These are phyloP conservation scores for Onygenales sp. DNA, from an alignment of 2,329 filamentous ascomycete species.

Conservation along the genomic window DNA sequence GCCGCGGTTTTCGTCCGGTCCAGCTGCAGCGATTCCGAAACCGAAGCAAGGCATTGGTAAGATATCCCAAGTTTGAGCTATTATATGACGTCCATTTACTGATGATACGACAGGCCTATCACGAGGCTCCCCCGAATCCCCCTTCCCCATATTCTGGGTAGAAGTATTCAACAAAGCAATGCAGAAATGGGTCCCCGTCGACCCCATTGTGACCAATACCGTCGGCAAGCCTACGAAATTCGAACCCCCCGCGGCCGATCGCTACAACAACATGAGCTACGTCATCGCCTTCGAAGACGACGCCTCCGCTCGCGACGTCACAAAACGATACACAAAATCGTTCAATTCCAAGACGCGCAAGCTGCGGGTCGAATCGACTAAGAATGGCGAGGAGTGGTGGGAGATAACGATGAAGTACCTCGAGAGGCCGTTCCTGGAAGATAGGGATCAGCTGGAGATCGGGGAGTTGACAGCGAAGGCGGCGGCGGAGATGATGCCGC, in stretches of 20 bases:
- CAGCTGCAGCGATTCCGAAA: slow-evolving; percentile 2
- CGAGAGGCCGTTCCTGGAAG: slow-evolving; percentile 37
- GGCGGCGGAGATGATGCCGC: slow-evolving; percentile 72
- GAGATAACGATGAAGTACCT: slow-evolving; percentile 34
- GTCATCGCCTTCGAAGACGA: slow-evolving; percentile 79
- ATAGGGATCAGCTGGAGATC: slow-evolving; percentile 77
- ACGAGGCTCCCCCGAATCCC: slow-evolving; percentile 41
- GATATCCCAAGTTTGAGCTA: not conserved
- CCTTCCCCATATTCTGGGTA: slow-evolving; percentile 85
- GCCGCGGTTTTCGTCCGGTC: slow-evolving; percentile 17
- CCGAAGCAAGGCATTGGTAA: slow-evolving; percentile 6
- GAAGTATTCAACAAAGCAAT: slow-evolving; percentile 78
- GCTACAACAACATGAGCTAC: slow-evolving; percentile 69
- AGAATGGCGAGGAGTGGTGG: slow-evolving; percentile 49
- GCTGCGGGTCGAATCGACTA: slow-evolving; percentile 62
- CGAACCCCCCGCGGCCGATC: slow-evolving; percentile 73
- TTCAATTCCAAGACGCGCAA: slow-evolving; percentile 86
- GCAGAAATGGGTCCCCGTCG: slow-evolving; percentile 86
- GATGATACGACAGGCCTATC: not conserved
- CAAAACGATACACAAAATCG: slow-evolving; percentile 73
- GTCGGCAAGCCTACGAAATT: slow-evolving; percentile 67
- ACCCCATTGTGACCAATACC: slow-evolving; percentile 71
- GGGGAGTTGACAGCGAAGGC: slow-evolving; percentile 63
- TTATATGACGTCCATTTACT: not conserved
- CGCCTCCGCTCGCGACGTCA: slow-evolving; percentile 72